These are phyloP conservation scores for Selaginella moellendorffii DNA, from an alignment of 75 land plant genomes.

Conservation along the genomic window DNA sequence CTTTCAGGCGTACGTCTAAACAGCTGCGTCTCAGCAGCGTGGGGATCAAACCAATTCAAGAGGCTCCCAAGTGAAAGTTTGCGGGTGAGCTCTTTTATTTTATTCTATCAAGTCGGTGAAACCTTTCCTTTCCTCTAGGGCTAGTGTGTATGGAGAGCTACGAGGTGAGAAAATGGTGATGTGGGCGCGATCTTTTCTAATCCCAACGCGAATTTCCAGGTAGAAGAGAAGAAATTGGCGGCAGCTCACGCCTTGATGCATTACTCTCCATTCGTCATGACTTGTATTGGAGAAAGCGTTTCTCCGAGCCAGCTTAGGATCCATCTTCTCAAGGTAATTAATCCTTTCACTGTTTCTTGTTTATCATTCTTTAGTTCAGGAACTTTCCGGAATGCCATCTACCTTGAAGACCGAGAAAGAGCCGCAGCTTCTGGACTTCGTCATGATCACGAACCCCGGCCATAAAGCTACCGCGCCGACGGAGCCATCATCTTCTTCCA, in stretches of 20 bases:
- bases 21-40: conserved; percentile 22
- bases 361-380: neutral
- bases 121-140: too few relatives aligned
- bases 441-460: too few relatives aligned
- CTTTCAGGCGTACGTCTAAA: conserved; percentile 54
- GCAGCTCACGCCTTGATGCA: conserved; percentile 75
- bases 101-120: too few relatives aligned
- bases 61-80: too few relatives aligned
- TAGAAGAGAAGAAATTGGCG: conserved; percentile 78
- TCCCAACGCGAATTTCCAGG: conserved; percentile 33
- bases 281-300: conserved; percentile 74
- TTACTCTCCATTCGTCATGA: conserved; percentile 82
- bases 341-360: neutral
- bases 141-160: too few relatives aligned
- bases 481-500: neutral
- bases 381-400: neutral
- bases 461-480: too few relatives aligned
- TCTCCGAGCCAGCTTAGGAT: conserved; percentile 62
- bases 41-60: conserved; percentile 15
- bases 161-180: too few relatives aligned
- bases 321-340: conserved; percentile 73
- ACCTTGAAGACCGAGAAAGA: neutral
- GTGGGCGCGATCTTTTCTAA: too few relatives aligned
- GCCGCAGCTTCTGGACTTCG: too few relatives aligned
- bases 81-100: too few relatives aligned